phyloP scores from a whole-genome alignment of 805 yeast genomes.

The Candida dajiaensis region DNA sequence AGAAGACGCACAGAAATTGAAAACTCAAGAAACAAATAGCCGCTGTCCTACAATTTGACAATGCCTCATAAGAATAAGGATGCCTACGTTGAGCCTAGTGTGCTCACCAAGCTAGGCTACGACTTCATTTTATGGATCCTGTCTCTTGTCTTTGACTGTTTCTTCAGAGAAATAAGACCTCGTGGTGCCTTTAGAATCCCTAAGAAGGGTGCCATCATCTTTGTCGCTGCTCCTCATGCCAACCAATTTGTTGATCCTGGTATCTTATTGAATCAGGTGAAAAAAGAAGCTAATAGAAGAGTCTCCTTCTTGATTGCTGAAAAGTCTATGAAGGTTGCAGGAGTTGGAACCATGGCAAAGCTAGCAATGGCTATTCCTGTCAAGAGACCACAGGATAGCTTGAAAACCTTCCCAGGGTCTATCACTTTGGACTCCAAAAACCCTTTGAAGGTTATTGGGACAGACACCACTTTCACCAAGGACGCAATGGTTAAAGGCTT shows the following conservation, averaged over 20 bases:
- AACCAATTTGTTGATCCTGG: slow-evolving; percentile 82
- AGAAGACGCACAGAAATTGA: too few species aligned
- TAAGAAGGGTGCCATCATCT: slow-evolving; percentile 73
- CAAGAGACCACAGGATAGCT: slow-evolving; percentile 83
- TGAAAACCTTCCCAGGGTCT: slow-evolving; percentile 60
- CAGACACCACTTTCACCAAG: slow-evolving; percentile 57
- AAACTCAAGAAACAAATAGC: too few species aligned
- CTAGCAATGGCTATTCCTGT: slow-evolving; percentile 86
- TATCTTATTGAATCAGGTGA: slow-evolving; percentile 76
- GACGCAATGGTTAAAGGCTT: slow-evolving; percentile 58
- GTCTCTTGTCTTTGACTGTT: slow-evolving; percentile 47
- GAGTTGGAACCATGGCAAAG: slow-evolving; percentile 73
- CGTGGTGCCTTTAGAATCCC: slow-evolving; percentile 79
- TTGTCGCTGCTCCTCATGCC: slow-evolving; percentile 98
- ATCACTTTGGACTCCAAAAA: slow-evolving; percentile 51
- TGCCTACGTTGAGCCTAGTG: slow-evolving; percentile 26
- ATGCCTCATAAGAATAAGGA: too few species aligned
- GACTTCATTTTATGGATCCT: slow-evolving; percentile 49
- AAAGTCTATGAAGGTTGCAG: slow-evolving; percentile 54
- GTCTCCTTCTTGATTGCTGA: slow-evolving; percentile 84
- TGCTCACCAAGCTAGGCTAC: slow-evolving; percentile 35
- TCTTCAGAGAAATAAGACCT: slow-evolving; percentile 84
- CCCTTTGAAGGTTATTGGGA: slow-evolving; percentile 53
- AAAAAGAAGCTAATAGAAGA: slow-evolving; percentile 57
- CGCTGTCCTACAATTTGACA: too few species aligned